Evolutionary conservation across 306 rosid genomes (phyloP).

Genomic region (Delonix regia): DNA sequence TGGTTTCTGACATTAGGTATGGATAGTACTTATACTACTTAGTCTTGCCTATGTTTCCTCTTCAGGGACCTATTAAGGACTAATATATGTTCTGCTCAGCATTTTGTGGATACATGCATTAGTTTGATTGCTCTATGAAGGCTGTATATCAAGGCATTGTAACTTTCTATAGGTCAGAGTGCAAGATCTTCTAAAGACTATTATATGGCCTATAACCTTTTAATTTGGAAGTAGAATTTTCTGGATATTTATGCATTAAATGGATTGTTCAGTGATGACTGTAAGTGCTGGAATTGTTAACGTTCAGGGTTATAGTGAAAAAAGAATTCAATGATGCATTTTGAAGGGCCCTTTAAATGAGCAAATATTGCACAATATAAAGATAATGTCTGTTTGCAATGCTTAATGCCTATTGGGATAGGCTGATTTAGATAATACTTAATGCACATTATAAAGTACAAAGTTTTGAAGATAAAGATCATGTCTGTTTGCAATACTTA

Average conservation of each 20-base stretch:
- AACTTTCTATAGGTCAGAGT: not conserved
- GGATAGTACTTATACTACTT: conserved; percentile 7
- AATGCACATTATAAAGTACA: not conserved
- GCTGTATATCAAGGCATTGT: not conserved
- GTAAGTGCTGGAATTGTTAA: not conserved
- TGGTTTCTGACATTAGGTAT: conserved; percentile 94
- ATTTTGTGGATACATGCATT: not conserved
- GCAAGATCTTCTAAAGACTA: not conserved
- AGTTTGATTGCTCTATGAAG: not conserved
- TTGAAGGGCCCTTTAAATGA: not conserved
- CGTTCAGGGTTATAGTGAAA: not conserved
- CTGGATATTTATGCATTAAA: not conserved
- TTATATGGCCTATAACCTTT: not conserved
- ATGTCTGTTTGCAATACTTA: conserved; percentile 9
- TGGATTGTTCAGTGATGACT: no score
- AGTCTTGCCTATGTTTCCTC: conserved; percentile 8
- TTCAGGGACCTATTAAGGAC: not conserved
- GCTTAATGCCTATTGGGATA: conserved; percentile 2
- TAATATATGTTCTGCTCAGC: not conserved
- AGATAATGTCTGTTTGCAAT: not conserved
- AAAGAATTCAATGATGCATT: not conserved
- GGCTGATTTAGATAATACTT: not conserved
- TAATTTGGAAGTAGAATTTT: not conserved
- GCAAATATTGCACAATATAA: not conserved
- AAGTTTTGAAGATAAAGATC: no score